Base-by-base conservation (phyloP, 2,329 filamentous ascomycete species). In the Phaeosphaeriaceae sp. region DNA sequence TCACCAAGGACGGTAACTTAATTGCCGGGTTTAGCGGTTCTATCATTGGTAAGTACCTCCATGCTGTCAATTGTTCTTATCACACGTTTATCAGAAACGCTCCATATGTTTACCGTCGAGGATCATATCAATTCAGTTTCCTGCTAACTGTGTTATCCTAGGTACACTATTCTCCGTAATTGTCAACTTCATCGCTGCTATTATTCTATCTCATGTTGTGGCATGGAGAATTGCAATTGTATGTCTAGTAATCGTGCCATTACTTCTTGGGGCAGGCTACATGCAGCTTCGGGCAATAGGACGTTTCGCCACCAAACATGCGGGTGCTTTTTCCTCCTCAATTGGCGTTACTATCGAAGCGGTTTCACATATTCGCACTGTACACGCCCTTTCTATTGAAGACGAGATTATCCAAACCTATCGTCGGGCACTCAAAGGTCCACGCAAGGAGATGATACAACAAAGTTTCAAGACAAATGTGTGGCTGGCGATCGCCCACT, bases 201-300 rank as follows among this genome's bases (percentile, higher is more conserved):
- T 90, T 46, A 82, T 88, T 23, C 66, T 91, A 8, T 84, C 87
- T 0, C 86, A 89, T 54, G 83, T 90, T 36, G 78, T 92, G 38
- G 86, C 86, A 2, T 92, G 88, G 89, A 87, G 84, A 63, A 89
- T 92, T 52, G 87, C 87, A 0, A 73, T 92, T 12, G 88, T 92
- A 3, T 87, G 87, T 46, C 77, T 92, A 5, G 81, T 87, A 0
- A 79, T 84, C 7, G 83, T 91, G 0, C 89, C 88, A 0, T 72
- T 91, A 8, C 80, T 90, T 5, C 77, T 92, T 0, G 85, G 84
- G 1, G 81, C 87, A 0, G 88, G 88, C 0, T 81, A 88, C 54
- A 84, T 91, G 82, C 83, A 88, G 55, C 77, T 91, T 13, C 80
- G 79, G 1, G 80, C 85, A 3, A 79, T 89, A 1, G 80, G 82